Base-by-base conservation (phyloP, 352 stramenopile genomes). In the Paralagenidium karlingii region DNA sequence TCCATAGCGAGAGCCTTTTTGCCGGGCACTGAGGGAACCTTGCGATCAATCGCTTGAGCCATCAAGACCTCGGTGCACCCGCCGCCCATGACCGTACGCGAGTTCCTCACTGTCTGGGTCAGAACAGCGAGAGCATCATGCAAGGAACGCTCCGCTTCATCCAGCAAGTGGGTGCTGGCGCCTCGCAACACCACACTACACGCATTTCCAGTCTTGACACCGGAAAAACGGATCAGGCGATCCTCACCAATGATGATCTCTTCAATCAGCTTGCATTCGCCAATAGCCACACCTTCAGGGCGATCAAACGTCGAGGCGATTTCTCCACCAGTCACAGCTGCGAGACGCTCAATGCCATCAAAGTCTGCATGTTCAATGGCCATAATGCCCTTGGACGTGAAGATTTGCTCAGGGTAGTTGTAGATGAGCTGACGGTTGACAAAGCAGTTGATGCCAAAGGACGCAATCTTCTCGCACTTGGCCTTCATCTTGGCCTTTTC, bases 341-440 rank as follows among this genome's bases (percentile, higher is more conserved):
- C 90, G 24, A 99, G 70, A 34, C 95, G 85, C 60, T 99, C 96
- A 43, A 99, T 96, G 30, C 96, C 96, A 51, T 99, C 96, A 69
- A 99, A 99, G 66, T 99, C 96, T 16, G 96, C 96, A 75, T 99
- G 96, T 66, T 99, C 96, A 55, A 99, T 99, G 24, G 89, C 89
- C 87, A 99, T 98, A 40, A 99, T 89, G n/a, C 93, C 93, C 42
- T 92, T 87, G 33, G 98, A 87, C 12, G 96, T 95, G 58, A 99
- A 99, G 47, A 99, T 94, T 42, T 95, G 79, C 63, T 99, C 95
- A 0, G 96, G 94, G 63, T 97, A 98, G 59, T 99, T 99, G 81
- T 99, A 99, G 64, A 99, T 99, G 34, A 99, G 71, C 68, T 99
- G 96, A 34, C 95, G 78, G 66, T 99, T 99, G 51, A 99, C 96